Evolutionary conservation across 192 early-diverging fungal species (phyloP).

Genomic region (Neocallimastix lanati): DNA sequence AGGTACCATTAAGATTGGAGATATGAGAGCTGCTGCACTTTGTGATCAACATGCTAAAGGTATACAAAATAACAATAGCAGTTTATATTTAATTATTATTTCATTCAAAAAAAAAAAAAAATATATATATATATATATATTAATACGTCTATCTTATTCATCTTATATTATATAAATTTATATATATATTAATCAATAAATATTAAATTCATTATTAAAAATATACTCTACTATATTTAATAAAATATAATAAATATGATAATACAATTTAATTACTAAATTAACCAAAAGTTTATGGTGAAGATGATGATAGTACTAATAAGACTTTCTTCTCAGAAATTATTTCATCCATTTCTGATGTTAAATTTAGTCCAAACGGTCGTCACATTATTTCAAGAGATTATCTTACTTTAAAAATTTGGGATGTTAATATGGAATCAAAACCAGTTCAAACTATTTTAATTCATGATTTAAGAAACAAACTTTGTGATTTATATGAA

Average conservation of each 20-base stretch:
- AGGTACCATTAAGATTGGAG: slow-evolving; percentile 89
- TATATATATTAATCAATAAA: no score
- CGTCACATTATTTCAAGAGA: slow-evolving; percentile 93
- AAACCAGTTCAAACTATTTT: slow-evolving; percentile 85
- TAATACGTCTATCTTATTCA: no score
- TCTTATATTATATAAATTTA: no score
- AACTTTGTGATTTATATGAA: slow-evolving; percentile 96
- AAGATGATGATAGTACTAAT: slow-evolving; percentile 77
- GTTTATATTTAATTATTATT: no score
- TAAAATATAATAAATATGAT: no score
- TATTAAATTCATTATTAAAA: no score
- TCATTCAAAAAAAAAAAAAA: no score
- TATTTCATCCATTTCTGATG: slow-evolving; percentile 92
- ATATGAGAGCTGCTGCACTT: slow-evolving; percentile 86
- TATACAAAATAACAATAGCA: no score
- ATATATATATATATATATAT: no score
- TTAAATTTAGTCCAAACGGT: slow-evolving; percentile 90
- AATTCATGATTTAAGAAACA: slow-evolving; percentile 87
- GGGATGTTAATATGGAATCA: slow-evolving; percentile 97
- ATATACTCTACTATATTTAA: no score
- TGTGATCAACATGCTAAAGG: slow-evolving; percentile 88
- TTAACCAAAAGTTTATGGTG: slow-evolving; percentile 82
- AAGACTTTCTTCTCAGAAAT: slow-evolving; percentile 99
- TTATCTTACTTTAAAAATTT: slow-evolving; percentile 91
- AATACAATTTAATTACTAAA: no score